Percentiles rank a stretch among this genome's conserved stretches.
Evolutionary conservation across 2,329 filamentous ascomycete genomes (phyloP).

Genomic region (Aaosphaeria pasadenensis): DNA sequence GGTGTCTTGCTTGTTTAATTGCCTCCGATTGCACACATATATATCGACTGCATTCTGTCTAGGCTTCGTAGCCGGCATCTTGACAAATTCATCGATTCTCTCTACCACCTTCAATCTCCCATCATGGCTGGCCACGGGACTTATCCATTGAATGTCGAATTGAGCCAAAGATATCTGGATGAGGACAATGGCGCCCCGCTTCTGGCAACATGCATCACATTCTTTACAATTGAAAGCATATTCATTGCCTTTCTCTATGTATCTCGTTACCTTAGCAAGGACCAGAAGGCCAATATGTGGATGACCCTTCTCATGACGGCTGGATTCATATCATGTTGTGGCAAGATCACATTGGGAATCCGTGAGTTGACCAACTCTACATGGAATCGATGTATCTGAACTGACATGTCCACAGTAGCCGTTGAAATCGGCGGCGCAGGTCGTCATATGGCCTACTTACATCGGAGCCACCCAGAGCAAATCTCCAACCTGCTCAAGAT

Average conservation of each 20-base stretch:
- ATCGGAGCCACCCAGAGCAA: not conserved
- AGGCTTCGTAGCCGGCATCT: no score
- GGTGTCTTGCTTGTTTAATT: no score
- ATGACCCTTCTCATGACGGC: conserved; percentile 19
- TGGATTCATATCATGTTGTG: conserved; percentile 10
- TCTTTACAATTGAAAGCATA: conserved; percentile 14
- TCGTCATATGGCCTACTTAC: conserved; percentile 8
- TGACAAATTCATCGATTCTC: no score
- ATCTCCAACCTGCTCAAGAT: conserved; percentile 12
- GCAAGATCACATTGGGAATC: conserved; percentile 14
- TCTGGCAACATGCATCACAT: conserved; percentile 11
- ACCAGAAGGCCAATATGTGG: conserved; percentile 9
- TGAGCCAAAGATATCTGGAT: conserved; percentile 7
- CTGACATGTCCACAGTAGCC: conserved; percentile 6
- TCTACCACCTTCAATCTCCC: no score
- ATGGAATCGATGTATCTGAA: not conserved
- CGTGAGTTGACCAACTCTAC: conserved; percentile 7
- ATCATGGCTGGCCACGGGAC: no score
- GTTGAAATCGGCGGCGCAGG: conserved; percentile 17
- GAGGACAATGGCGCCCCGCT: conserved; percentile 10
- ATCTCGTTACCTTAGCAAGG: conserved; percentile 10
- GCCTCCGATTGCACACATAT: no score
- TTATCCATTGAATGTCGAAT: not conserved
- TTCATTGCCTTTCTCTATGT: conserved; percentile 13
- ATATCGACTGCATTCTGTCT: no score